These are phyloP conservation scores for Picea glauca DNA, from an alignment of 75 land plant species.

Conservation along the genomic window DNA sequence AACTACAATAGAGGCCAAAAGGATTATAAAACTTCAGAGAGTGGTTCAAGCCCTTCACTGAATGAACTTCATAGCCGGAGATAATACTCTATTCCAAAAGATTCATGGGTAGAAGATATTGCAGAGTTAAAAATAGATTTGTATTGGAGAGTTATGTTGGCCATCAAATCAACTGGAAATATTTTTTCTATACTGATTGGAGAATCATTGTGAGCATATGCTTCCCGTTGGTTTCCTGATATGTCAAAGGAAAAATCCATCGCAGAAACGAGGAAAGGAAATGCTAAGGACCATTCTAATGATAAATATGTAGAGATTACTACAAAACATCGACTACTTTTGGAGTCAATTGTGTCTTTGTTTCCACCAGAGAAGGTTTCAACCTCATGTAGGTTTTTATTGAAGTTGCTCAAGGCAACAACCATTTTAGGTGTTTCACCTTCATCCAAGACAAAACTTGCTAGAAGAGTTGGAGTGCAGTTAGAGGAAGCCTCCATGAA, in stretches of 20 bases:
- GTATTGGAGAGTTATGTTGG: conserved; percentile 48
- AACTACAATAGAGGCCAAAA: conserved; percentile 15
- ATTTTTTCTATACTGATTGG: conserved; percentile 50
- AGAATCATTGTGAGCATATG: conserved; percentile 61
- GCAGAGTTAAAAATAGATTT: conserved; percentile 64
- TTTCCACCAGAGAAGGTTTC: conserved; percentile 60
- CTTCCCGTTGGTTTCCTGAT: conserved; percentile 56
- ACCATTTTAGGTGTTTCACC: conserved; percentile 33
- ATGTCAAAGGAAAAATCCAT: conserved; percentile 19
- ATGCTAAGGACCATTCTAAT: background rate
- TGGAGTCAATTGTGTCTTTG: conserved; percentile 66
- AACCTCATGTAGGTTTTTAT: conserved; percentile 63
- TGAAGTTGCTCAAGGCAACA: conserved; percentile 63
- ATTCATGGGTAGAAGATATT: conserved; percentile 93
- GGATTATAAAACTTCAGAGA: background rate
- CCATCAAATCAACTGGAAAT: conserved; percentile 49
- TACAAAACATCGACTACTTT: conserved; percentile 24
- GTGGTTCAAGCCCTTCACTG: conserved; percentile 30
- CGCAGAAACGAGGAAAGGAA: conserved; percentile 1
- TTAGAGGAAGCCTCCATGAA: conserved; percentile 60
- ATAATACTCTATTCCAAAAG: conserved; percentile 41
- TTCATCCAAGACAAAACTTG: conserved; percentile 33
- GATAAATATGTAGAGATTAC: conserved; percentile 17
- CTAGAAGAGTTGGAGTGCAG: conserved; percentile 61
- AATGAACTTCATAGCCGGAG: conserved; percentile 20